Evolutionary conservation across 768 basidiomycete species (phyloP).

Genomic region (Tricholoma matsutake): DNA sequence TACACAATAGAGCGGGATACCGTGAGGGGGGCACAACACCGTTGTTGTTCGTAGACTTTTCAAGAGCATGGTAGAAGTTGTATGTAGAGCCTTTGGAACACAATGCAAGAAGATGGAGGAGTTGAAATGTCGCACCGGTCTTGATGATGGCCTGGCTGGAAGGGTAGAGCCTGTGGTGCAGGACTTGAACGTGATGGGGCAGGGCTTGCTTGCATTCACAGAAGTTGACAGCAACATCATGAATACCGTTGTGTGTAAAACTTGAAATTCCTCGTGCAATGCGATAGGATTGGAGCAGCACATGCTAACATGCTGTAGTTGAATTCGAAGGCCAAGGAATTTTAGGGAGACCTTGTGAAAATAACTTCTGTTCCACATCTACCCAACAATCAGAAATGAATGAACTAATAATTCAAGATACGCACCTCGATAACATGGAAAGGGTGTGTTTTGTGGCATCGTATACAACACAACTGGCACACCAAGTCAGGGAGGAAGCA

Average conservation of each 20-base stretch:
- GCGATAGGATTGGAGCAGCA: constrained; percentile 5
- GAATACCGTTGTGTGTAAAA: constrained; percentile 19
- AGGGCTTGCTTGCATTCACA: constrained; percentile 11
- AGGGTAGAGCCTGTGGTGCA: constrained; percentile 19
- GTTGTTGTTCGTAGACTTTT: constrained; percentile 24
- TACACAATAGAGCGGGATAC: constrained; percentile 13
- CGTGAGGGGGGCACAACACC: constrained; percentile 11
- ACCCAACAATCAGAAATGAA: not conserved
- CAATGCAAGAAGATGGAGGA: constrained; percentile 24
- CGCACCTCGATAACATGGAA: not conserved
- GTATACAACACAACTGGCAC: constrained; percentile 10
- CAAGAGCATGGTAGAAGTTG: constrained; percentile 28
- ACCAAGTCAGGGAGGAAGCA: not conserved
- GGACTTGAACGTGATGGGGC: constrained; percentile 15
- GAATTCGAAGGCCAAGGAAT: constrained; percentile 8
- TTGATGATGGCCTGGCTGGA: constrained; percentile 13
- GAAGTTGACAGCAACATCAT: constrained; percentile 13
- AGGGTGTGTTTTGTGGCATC: not conserved
- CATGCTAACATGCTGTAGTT: constrained; percentile 11
- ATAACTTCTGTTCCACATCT: constrained; percentile 12
- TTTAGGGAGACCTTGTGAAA: not conserved
- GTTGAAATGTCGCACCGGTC: constrained; percentile 23
- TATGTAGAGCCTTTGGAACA: constrained; percentile 27
- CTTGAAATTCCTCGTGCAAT: not conserved
- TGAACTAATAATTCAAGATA: not conserved